phyloP scores from a whole-genome alignment of 306 rosid genomes.

The Trichosanthes truncata region DNA sequence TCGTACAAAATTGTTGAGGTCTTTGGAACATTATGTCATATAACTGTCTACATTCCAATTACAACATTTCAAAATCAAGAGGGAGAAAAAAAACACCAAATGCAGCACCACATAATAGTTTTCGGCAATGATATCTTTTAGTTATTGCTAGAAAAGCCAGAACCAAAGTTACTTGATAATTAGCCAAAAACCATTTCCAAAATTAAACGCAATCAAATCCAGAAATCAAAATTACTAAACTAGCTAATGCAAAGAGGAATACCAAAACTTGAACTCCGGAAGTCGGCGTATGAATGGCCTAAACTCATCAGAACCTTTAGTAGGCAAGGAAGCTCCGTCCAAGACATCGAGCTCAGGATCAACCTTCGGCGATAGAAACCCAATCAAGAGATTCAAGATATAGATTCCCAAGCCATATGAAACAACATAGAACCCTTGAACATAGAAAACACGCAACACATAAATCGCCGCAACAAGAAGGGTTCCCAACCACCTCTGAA shows the following conservation, averaged over 20 bases:
- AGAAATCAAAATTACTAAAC: not conserved
- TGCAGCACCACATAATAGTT: not conserved
- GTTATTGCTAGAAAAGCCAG: not conserved
- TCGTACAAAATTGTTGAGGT: not conserved
- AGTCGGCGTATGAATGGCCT: conserved; percentile 66
- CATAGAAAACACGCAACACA: conserved; percentile 42
- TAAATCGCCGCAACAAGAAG: conserved; percentile 30
- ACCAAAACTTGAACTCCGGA: conserved; percentile 78
- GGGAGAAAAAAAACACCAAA: not conserved
- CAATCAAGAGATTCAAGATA: conserved; percentile 53
- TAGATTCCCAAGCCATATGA: conserved; percentile 60
- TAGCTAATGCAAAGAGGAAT: conserved; percentile 8
- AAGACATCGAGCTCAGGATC: conserved; percentile 57
- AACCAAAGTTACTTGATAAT: not conserved
- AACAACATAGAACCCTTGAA: conserved; percentile 51
- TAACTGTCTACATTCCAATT: not conserved
- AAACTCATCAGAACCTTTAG: conserved; percentile 53
- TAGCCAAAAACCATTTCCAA: not conserved
- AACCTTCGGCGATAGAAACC: conserved; percentile 53
- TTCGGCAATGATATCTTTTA: not conserved
- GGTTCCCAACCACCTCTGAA: conserved; percentile 62
- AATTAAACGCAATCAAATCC: not conserved
- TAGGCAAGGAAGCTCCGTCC: conserved; percentile 62
- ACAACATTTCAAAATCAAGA: not conserved
- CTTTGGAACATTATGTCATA: not conserved